Percentiles rank a stretch among this genome's conserved stretches.
Conservation (phyloP, 1,284 basidiomycete species). For the Cutaneotrichosporon mucoides region DNA sequence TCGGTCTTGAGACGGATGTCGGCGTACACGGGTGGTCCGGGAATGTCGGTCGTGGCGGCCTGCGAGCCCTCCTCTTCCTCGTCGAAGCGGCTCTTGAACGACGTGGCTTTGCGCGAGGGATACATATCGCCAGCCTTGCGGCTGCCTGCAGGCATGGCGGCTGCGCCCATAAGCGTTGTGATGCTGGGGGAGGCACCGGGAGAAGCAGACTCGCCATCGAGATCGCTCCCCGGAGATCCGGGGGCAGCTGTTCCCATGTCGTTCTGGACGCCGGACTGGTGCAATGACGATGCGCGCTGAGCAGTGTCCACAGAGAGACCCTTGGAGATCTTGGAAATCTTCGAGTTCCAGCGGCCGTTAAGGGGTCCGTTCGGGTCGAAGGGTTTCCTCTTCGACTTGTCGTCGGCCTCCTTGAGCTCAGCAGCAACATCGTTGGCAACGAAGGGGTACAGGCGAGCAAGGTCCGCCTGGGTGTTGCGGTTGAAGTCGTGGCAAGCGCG, state of each 20-base stretch:
- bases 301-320: conserved; percentile 21
- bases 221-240: conserved; percentile 14
- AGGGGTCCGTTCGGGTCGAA: background rate
- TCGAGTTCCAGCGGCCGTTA: conserved; percentile 17
- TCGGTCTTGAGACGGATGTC: conserved; percentile 37
- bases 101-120: conserved; percentile 15
- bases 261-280: background rate
- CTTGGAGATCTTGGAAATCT: conserved; percentile 19
- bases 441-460: conserved; percentile 47
- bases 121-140: conserved; percentile 8
- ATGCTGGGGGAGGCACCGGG: conserved; percentile 5
- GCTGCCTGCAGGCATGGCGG: conserved; percentile 3
- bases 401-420: conserved; percentile 37
- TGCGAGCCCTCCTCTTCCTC: conserved; percentile 7
- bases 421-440: conserved; percentile 40
- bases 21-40: conserved; percentile 33
- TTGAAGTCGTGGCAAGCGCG: conserved; percentile 47
- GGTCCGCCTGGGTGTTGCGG: conserved; percentile 42
- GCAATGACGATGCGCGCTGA: background rate
- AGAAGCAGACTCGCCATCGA: conserved; percentile 16
- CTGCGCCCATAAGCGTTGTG: conserved; percentile 16
- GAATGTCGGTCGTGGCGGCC: conserved; percentile 4
- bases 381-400: conserved; percentile 10
- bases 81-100: conserved; percentile 7
- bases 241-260: background rate